phyloP scores from a whole-genome alignment of 306 rosid genomes.

The Lathyrus tuberosus region DNA sequence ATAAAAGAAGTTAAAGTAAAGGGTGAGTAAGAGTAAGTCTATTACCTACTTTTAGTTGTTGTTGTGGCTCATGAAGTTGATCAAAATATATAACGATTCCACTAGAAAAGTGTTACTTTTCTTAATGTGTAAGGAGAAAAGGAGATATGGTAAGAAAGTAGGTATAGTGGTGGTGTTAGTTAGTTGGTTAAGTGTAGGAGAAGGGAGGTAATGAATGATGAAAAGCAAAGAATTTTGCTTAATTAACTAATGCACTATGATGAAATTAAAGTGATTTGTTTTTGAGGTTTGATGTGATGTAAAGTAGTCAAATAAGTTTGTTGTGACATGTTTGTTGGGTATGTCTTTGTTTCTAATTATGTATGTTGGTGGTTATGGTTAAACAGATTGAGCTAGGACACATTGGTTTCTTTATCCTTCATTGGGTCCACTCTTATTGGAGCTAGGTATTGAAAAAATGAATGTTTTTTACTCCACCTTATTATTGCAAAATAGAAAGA shows the following conservation, averaged over 20 bases:
- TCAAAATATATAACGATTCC: conserved; percentile 41
- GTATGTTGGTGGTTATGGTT: conserved; percentile 34
- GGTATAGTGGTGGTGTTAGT: conserved; percentile 79
- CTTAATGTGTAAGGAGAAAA: conserved; percentile 86
- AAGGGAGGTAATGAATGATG: conserved; percentile 80
- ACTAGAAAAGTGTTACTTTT: conserved; percentile 53
- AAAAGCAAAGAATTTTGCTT: conserved; percentile 47
- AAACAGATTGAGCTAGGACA: conserved; percentile 37
- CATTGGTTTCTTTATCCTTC: conserved; percentile 26
- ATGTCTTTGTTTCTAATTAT: conserved; percentile 21
- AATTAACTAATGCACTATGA: conserved; percentile 47
- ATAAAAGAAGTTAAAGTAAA: conserved; percentile 29
- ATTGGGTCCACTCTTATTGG: conserved; percentile 39
- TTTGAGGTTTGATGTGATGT: conserved; percentile 36
- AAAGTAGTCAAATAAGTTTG: conserved; percentile 41
- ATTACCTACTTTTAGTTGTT: conserved; percentile 47
- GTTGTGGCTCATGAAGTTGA: conserved; percentile 21
- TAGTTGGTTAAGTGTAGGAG: conserved; percentile 95
- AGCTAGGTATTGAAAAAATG: conserved; percentile 9
- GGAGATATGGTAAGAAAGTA: conserved; percentile 50
- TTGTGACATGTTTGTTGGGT: conserved; percentile 34
- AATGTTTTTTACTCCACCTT: conserved; percentile 31
- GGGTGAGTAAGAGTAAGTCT: conserved; percentile 41
- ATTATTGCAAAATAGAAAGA: neutral
- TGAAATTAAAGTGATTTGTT: conserved; percentile 23